A percentile compares a stretch with the other conserved stretches of the same genome.
Conservation (phyloP, 2,329 filamentous ascomycete genomes). For the Parascedosporium putredinis region DNA sequence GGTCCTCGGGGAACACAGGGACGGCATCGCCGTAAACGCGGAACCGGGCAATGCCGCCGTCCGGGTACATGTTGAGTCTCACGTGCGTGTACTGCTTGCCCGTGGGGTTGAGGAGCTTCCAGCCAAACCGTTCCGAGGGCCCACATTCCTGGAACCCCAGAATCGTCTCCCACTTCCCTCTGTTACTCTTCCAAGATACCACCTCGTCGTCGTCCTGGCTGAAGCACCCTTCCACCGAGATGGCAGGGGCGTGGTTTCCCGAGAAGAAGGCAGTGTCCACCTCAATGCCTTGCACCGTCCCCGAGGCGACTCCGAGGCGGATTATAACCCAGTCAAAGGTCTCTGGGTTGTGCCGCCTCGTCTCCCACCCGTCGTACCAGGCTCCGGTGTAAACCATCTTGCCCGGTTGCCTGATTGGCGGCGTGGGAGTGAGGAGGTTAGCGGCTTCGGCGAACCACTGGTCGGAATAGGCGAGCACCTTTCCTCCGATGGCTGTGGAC, state of each 20-base stretch:
- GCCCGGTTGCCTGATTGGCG: conserved; percentile 51
- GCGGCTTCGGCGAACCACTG: conserved; percentile 58
- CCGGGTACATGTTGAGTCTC: conserved; percentile 73
- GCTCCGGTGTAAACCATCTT: conserved; percentile 61
- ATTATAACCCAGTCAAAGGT: conserved; percentile 59
- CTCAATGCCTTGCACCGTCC: conserved; percentile 63
- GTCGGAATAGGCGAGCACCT: conserved; percentile 55
- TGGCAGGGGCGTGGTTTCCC: conserved; percentile 71
- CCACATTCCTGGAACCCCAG: conserved; percentile 61
- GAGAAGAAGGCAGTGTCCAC: conserved; percentile 75
- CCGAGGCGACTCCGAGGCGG: conserved; percentile 58
- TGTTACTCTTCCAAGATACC: conserved; percentile 45
- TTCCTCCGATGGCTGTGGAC: conserved; percentile 50
- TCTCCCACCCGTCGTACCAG: conserved; percentile 65
- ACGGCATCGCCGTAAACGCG: conserved; percentile 66
- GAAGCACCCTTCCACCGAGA: conserved; percentile 70
- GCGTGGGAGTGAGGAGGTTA: conserved; percentile 53
- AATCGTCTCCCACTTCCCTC: conserved; percentile 62
- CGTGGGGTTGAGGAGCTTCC: conserved; percentile 51
- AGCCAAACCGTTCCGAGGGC: conserved; percentile 62
- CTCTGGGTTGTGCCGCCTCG: conserved; percentile 52
- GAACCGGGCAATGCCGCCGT: conserved; percentile 75
- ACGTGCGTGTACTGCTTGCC: conserved; percentile 68
- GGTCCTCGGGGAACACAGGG: conserved; percentile 62
- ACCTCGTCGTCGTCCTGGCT: conserved; percentile 54